Evolutionary conservation across 176 grass and related monocot species (phyloP), one percentile per base, ranked within the genome.

Genomic region (maize (Zea mays)): DNA sequence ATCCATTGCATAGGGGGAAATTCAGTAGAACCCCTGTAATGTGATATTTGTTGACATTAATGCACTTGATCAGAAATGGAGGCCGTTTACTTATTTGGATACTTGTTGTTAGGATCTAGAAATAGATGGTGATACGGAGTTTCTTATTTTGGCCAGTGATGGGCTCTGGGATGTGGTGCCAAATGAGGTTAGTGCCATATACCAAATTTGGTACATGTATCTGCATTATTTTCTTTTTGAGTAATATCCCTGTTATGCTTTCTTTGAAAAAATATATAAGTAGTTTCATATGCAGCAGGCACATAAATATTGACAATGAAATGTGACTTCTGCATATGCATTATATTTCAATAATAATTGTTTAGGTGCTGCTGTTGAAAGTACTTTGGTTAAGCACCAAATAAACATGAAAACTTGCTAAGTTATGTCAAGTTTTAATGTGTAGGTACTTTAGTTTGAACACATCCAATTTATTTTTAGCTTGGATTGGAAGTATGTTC

Each of bases 111-210:
- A 92, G 89, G 89, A 96, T 79, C 89, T 87, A 87, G 82, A 92
- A 82, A 85, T 90, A 80, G 85, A 86, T 52, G 75, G 82, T 87
- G 89, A 85, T 59, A 55, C 87, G 81, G 93, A 96, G 54, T 92
- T 83, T 85, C 84, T 96, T n/a, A 96, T 96, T 85, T 87, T 96
- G 79, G 93, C 93, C 50, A 96, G 89, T 85, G 93, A 96, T 77
- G 93, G 89, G 35, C 78, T 96, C 68, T 96, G 93, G 93, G 93
- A 96, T 38, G 93, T 96, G 67, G 82, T 96, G 42, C 43, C 93
- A 79, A 96, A 96, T 81, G 79, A 96, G 89, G 89, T 92, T 76
- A 85, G 84, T 73, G 45, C 17, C 43, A 78, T 76, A 34, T 41
- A 20, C 68, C 52, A 50, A 64, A 65, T 55, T 81, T 33, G 40